phyloP scores from a whole-genome alignment of 2,329 filamentous ascomycete genomes.

The Neonectria sp. region DNA sequence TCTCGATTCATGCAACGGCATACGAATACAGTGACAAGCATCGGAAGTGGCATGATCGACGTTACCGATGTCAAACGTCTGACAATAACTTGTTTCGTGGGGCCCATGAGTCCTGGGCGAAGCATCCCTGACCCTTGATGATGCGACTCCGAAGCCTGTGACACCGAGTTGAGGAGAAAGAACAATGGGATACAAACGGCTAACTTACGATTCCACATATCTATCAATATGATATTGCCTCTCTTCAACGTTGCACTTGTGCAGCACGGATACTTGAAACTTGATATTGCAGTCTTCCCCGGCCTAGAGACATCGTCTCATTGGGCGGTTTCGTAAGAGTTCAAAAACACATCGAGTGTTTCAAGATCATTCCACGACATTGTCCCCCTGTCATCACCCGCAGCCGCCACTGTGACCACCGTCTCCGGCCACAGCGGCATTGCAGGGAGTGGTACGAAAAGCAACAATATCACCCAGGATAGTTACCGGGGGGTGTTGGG shows the following conservation, averaged over 20 bases:
- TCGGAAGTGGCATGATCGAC: conserved; percentile 5
- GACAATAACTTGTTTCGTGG: conserved; percentile 7
- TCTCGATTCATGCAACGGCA: not conserved
- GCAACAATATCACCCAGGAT: not conserved
- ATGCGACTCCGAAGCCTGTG: not conserved
- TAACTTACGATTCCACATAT: too few relatives aligned
- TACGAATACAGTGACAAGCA: not conserved
- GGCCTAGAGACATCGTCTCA: not conserved
- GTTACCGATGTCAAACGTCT: conserved; percentile 11
- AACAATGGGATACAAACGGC: not conserved
- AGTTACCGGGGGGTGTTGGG: not conserved
- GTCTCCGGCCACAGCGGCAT: not conserved
- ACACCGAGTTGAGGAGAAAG: not conserved
- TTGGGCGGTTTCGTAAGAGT: not conserved
- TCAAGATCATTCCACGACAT: conserved; percentile 1
- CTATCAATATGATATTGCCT: not conserved
- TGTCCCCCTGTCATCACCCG: not conserved
- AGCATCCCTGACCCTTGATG: not conserved
- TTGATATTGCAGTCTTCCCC: not conserved
- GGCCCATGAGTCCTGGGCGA: not conserved
- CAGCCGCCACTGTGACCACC: not conserved
- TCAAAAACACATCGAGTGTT: not conserved
- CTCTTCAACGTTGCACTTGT: not conserved
- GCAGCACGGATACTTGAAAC: not conserved
- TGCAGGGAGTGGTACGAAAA: not conserved